phyloP scores from a whole-genome alignment of 495 filamentous ascomycete species.

The Neurospora sp. region DNA sequence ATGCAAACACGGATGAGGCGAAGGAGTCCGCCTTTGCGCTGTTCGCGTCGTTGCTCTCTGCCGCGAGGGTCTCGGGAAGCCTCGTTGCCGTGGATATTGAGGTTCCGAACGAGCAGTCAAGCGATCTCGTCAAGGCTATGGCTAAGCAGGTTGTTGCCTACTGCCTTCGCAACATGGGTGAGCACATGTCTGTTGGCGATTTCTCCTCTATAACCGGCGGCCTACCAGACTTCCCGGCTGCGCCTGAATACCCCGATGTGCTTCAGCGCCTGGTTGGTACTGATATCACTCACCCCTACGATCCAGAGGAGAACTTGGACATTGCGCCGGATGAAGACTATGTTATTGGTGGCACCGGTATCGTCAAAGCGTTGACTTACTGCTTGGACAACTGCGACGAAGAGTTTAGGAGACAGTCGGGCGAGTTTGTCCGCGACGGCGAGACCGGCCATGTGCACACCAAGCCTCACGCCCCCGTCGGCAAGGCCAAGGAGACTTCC shows the following conservation, averaged over 20 bases:
- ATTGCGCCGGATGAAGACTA: slow-evolving; percentile 84
- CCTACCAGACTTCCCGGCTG: slow-evolving; percentile 5
- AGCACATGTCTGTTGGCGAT: slow-evolving; percentile 1
- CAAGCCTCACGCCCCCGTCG: slow-evolving; percentile 21
- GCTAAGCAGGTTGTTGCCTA: slow-evolving; percentile 91
- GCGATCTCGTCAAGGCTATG: slow-evolving; percentile 83
- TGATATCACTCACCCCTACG: slow-evolving; percentile 47
- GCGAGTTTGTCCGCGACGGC: slow-evolving; percentile 31
- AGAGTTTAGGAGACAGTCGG: slow-evolving; percentile 39
- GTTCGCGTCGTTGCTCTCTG: slow-evolving; percentile 84
- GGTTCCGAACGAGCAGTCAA: slow-evolving; percentile 63
- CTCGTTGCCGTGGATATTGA: slow-evolving; percentile 90
- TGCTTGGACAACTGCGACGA: slow-evolving; percentile 68
- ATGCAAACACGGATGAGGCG: slow-evolving; percentile 55
- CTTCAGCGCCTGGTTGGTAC: slow-evolving; percentile 47
- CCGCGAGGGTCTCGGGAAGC: slow-evolving; percentile 70
- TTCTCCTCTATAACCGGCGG: background rate
- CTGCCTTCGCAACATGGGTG: slow-evolving; percentile 81
- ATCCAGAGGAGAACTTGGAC: slow-evolving; percentile 49
- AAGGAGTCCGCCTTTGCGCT: slow-evolving; percentile 92
- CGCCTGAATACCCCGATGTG: slow-evolving; percentile 41
- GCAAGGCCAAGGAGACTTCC: slow-evolving; percentile 82
- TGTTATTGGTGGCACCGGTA: slow-evolving; percentile 88
- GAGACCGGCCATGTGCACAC: slow-evolving; percentile 20
- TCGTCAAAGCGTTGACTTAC: slow-evolving; percentile 86